Base-by-base conservation (phyloP, 257 asterid genomes). In the Rehmannia glutinosa region DNA sequence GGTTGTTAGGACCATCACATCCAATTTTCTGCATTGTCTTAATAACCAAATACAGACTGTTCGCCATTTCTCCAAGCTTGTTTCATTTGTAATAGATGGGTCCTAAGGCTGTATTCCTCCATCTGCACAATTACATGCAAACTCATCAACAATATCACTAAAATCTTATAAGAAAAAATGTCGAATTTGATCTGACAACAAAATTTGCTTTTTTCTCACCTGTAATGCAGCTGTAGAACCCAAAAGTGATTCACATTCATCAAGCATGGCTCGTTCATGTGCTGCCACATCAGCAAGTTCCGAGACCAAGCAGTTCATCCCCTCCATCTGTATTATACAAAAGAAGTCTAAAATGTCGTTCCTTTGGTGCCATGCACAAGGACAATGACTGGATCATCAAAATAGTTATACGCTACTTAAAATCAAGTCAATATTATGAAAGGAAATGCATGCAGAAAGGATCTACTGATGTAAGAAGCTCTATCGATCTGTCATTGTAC, bases 221-320 rank as follows among this genome's bases (percentile, higher is more conserved):
- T 90, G 92, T 78, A 88, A 68, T 56, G 87, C 87, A 41, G 84
- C 82, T 45, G 79, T 78, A n/a, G 89, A 85, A 42, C 85, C 73
- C 75, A 88, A 70, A 43, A 86, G 75, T 21, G 87, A 71, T 69
- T 85, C 91, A 59, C 87, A 88, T 75, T 90, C 96, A 65, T 81
- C 83, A 36, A 93, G 92, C 86, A 84, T 72, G 45, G 91, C 96
- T 77, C 95, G 83, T 74, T 90, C 95, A 58, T 75, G 87, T 58
- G 95, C 90, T 72, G 86, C 92, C 36, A 90, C 77, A 33, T 80
- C 88, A 73, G 96, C 96, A 77, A 93, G 91, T 81, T 93, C 89
- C 41, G 92, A 80, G 49, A 85, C 81, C 73, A 83, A 82, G 69
- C 73, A 45, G 82, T 84, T 86, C 84, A 73, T 82, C 30, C 83